Conservation (phyloP, 2,329 filamentous ascomycete species). For the Trichoderma sp. region DNA sequence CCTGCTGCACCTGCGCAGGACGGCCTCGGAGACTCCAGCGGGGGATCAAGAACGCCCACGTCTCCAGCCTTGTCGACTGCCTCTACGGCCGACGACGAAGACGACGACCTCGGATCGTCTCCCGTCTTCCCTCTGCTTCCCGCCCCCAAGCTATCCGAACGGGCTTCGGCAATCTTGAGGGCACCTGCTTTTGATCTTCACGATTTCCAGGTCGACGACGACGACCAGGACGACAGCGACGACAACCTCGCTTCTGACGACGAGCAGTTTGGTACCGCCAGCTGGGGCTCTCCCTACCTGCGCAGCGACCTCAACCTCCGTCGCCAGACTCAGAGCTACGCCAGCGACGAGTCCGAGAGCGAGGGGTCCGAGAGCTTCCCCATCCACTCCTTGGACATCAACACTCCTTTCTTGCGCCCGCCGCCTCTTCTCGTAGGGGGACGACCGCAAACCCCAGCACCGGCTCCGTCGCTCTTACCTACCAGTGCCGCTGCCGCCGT, state of each 20-base stretch:
- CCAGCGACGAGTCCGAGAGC: slow-evolving; percentile 60
- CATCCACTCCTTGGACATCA: slow-evolving; percentile 60
- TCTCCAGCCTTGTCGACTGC: slow-evolving; percentile 62
- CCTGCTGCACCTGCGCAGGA: slow-evolving; percentile 63
- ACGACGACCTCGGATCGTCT: slow-evolving; percentile 53
- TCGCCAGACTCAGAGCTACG: slow-evolving; percentile 45
- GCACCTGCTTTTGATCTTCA: slow-evolving; percentile 44
- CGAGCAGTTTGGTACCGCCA: slow-evolving; percentile 63
- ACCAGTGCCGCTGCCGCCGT: slow-evolving; percentile 59
- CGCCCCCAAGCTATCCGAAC: slow-evolving; percentile 56
- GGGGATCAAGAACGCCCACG: slow-evolving; percentile 39
- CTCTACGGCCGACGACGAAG: slow-evolving; percentile 59
- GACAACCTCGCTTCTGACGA: slow-evolving; percentile 14
- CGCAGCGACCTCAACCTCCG: slow-evolving; percentile 56
- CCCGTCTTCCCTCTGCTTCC: slow-evolving; percentile 59
- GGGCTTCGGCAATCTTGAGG: slow-evolving; percentile 53
- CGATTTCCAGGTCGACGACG: slow-evolving; percentile 19
- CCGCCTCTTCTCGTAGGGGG: slow-evolving; percentile 40
- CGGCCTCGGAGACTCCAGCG: slow-evolving; percentile 43
- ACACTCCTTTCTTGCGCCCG: slow-evolving; percentile 61
- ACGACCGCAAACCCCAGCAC: slow-evolving; percentile 24
- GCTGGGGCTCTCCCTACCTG: slow-evolving; percentile 90
- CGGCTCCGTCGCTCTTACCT: slow-evolving; percentile 31
- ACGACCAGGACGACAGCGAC: slow-evolving; percentile 23
- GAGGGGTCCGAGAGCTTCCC: slow-evolving; percentile 58